Percentiles rank a stretch among this genome's conserved stretches.
These are phyloP conservation scores for Suillus fuscotomentosus DNA, from an alignment of 768 basidiomycete species.

Conservation along the genomic window DNA sequence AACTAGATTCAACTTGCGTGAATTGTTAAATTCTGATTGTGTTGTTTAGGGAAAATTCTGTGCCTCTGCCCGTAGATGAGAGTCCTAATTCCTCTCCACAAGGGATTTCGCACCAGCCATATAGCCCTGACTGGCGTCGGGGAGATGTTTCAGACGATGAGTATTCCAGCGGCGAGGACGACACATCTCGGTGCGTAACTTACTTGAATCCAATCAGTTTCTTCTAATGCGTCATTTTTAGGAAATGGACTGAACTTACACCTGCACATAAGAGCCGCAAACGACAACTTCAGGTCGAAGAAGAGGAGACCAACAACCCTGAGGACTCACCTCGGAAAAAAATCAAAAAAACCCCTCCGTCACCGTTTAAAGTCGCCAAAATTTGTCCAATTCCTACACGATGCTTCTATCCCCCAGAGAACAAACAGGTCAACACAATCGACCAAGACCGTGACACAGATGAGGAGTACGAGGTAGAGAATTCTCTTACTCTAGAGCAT, in stretches of 20 bases:
- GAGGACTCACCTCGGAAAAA: not conserved
- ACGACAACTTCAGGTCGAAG: not conserved
- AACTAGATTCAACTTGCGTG: not conserved
- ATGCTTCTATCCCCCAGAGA: not conserved
- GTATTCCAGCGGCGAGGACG: not conserved
- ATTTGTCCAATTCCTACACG: not conserved
- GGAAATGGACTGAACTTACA: not conserved
- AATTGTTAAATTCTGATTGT: not conserved
- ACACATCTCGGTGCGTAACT: not conserved
- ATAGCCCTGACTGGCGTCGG: not conserved
- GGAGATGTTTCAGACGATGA: not conserved
- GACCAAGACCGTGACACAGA: not conserved
- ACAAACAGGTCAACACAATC: not conserved
- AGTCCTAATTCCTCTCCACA: not conserved
- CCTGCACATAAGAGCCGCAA: not conserved
- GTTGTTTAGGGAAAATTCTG: not conserved
- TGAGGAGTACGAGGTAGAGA: not conserved
- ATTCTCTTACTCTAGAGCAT: not conserved
- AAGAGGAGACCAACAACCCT: not conserved
- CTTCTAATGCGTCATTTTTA: not conserved
- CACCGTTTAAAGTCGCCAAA: not conserved
- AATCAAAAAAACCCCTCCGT: not conserved
- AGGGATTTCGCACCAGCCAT: not conserved
- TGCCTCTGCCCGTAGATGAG: not conserved
- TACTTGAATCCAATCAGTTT: not conserved